Percentiles rank a stretch among this genome's conserved stretches.
Conservation (phyloP, 371 early-diverging fungal genomes). For the Syncephalastrum sp. region DNA sequence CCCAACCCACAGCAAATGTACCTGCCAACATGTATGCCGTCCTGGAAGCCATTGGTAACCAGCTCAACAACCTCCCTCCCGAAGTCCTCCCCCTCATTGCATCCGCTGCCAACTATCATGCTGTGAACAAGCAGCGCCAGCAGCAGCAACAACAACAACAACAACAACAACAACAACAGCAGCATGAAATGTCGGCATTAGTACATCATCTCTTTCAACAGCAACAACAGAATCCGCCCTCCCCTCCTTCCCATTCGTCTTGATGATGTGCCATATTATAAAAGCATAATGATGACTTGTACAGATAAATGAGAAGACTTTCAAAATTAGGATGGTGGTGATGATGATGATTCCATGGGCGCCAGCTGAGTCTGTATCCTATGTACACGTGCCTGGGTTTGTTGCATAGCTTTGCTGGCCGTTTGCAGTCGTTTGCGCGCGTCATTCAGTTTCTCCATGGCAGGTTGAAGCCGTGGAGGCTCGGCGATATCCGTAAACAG, state of each 20-base stretch:
- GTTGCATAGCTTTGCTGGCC: constrained; percentile 44
- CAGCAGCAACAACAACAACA: constrained; percentile 15
- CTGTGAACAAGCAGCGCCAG: constrained; percentile 8
- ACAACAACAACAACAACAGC: neutral
- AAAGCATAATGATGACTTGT: no score
- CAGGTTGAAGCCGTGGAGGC: constrained; percentile 52
- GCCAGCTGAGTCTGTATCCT: constrained; percentile 31
- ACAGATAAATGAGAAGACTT: no score
- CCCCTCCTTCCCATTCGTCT: no score
- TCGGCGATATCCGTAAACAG: constrained; percentile 51
- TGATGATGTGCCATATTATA: no score
- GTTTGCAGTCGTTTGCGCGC: constrained; percentile 47
- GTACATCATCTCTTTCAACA: constrained; percentile 1
- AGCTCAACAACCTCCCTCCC: constrained; percentile 12
- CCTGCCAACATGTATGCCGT: constrained; percentile 7
- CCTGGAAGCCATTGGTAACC: constrained; percentile 20
- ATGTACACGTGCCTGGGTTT: constrained; percentile 50
- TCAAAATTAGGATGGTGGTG: no score
- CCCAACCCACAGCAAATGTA: no score
- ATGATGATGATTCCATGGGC: no score
- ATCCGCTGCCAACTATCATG: constrained; percentile 17
- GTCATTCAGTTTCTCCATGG: constrained; percentile 46
- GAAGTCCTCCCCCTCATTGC: constrained; percentile 20
- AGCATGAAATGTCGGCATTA: no score
- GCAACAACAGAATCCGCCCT: no score